Conservation (phyloP, 2,329 filamentous ascomycete genomes). For the Aspergillus texensis region DNA sequence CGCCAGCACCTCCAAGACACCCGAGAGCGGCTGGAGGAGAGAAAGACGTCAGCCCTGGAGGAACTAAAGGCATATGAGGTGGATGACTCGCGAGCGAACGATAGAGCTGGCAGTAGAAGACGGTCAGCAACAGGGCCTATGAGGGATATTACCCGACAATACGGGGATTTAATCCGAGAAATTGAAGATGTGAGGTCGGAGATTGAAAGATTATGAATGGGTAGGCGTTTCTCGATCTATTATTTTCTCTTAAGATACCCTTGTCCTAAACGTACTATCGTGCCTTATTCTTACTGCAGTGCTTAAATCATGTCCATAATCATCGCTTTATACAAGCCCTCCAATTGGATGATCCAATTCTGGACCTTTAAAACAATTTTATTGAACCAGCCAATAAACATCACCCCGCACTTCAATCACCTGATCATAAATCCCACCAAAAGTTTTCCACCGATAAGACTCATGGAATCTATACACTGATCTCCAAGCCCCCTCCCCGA, state of each 20-base stretch:
- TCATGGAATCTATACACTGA: not conserved
- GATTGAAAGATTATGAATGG: constrained; percentile 31
- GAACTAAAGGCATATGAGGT: constrained; percentile 40
- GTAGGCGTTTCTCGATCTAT: not conserved
- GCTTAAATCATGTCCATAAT: not conserved
- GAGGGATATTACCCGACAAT: constrained; percentile 41
- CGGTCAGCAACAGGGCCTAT: constrained; percentile 29
- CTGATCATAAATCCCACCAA: constrained; percentile 28
- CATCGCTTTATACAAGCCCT: not conserved
- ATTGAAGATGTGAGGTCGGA: constrained; percentile 32
- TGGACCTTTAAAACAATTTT: not conserved
- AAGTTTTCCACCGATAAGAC: constrained; percentile 25
- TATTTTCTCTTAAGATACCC: not conserved
- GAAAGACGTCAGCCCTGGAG: constrained; percentile 29
- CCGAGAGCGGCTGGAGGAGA: constrained; percentile 33
- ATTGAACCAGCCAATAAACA: constrained; percentile 8
- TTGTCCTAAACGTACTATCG: not conserved
- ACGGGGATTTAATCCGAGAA: constrained; percentile 40
- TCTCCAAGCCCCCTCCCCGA: not conserved
- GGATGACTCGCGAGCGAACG: constrained; percentile 23
- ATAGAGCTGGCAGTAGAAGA: constrained; percentile 1
- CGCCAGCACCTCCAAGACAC: constrained; percentile 35
- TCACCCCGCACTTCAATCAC: constrained; percentile 26
- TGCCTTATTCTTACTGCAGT: not conserved
- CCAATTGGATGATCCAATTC: not conserved